Conservation (phyloP, 179 eudicot species). For the Silene vulgaris region DNA sequence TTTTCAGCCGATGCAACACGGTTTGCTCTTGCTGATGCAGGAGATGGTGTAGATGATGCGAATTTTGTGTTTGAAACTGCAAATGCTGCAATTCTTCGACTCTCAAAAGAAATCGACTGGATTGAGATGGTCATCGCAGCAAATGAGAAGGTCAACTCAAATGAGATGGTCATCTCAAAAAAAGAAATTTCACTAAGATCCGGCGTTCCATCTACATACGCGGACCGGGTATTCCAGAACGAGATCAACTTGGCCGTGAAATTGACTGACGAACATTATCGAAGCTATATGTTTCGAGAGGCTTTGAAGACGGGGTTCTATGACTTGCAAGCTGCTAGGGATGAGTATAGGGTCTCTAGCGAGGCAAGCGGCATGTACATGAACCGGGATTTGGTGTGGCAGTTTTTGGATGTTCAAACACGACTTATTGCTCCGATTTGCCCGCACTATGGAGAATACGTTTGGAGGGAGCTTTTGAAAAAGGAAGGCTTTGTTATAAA, state of each 20-base stretch:
- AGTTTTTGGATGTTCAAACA: slow-evolving; percentile 79
- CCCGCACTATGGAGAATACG: slow-evolving; percentile 71
- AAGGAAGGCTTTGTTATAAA: slow-evolving; percentile 64
- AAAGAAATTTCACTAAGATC: slow-evolving; percentile 28
- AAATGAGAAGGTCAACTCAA: too few relatives aligned
- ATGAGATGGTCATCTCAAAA: slow-evolving; percentile 49
- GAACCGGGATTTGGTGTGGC: slow-evolving; percentile 56
- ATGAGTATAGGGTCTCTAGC: slow-evolving; percentile 79
- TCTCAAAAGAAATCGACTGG: slow-evolving; percentile 76
- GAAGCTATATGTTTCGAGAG: slow-evolving; percentile 67
- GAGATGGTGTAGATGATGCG: slow-evolving; percentile 94
- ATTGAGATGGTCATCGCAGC: slow-evolving; percentile 58
- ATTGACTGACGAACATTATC: slow-evolving; percentile 59
- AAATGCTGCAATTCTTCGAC: slow-evolving; percentile 77
- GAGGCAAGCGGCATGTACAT: slow-evolving; percentile 46
- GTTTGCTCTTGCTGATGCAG: slow-evolving; percentile 88
- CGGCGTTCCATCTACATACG: slow-evolving; percentile 55
- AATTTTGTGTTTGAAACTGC: slow-evolving; percentile 88
- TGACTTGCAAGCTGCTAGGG: slow-evolving; percentile 82
- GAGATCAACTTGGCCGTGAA: slow-evolving; percentile 70
- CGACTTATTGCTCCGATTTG: slow-evolving; percentile 76
- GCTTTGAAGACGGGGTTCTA: slow-evolving; percentile 87
- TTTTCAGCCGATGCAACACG: slow-evolving; percentile 84
- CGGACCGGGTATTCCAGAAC: slow-evolving; percentile 75
- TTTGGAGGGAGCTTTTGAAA: slow-evolving; percentile 67